Conservation (phyloP, 2,329 filamentous ascomycete genomes). For the Ophiocordyceps sinensis region DNA sequence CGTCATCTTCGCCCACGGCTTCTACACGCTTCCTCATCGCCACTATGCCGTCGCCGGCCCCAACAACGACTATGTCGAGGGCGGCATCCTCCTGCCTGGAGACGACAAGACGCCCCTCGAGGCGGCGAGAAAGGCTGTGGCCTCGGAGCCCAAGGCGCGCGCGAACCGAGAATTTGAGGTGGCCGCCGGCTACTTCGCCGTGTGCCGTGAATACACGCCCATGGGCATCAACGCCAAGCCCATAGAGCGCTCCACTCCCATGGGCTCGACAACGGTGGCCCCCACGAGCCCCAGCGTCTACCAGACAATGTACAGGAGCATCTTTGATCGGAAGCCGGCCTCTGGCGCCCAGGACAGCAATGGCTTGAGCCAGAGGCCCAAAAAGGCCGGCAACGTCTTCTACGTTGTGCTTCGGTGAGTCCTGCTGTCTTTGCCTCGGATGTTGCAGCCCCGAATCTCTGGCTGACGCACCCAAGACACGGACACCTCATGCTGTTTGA, state of each 20-base stretch:
- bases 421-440: not conserved
- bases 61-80: slow-evolving; percentile 12
- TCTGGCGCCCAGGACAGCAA: slow-evolving; percentile 32
- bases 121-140: slow-evolving; percentile 39
- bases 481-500: slow-evolving; percentile 97
- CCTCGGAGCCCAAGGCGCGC: slow-evolving; percentile 44
- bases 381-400: slow-evolving; percentile 73
- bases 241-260: slow-evolving; percentile 70
- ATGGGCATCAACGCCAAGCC: slow-evolving; percentile 88
- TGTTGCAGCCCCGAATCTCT: not conserved
- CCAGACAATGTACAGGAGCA: slow-evolving; percentile 92
- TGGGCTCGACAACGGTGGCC: slow-evolving; percentile 59
- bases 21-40: slow-evolving; percentile 49
- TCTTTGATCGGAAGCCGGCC: slow-evolving; percentile 67
- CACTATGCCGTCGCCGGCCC: slow-evolving; percentile 19
- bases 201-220: slow-evolving; percentile 82
- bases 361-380: slow-evolving; percentile 36
- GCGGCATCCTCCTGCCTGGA: slow-evolving; percentile 37
- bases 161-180: slow-evolving; percentile 55
- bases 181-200: slow-evolving; percentile 86
- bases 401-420: slow-evolving; percentile 75
- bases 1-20: slow-evolving; percentile 48
- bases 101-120: slow-evolving; percentile 54
- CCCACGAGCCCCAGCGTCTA: slow-evolving; percentile 87
- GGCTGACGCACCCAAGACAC: slow-evolving; percentile 40